Conservation (phyloP, 148 eudicot species). For the Rhododendron kiyosumense region DNA sequence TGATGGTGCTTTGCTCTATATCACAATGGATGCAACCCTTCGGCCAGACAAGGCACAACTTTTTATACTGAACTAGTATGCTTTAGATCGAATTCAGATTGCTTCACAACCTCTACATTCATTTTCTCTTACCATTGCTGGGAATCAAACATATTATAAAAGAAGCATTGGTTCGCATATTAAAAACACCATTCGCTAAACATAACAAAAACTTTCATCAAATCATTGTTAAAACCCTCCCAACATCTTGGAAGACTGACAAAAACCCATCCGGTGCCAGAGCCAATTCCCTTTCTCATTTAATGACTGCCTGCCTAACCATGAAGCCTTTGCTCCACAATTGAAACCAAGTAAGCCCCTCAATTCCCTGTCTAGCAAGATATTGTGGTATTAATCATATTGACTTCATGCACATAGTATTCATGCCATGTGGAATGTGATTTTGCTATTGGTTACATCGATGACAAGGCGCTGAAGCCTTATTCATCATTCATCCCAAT, state of each 20-base stretch:
- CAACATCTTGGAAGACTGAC: background rate
- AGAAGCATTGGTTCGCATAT: background rate
- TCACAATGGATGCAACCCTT: constrained; percentile 80
- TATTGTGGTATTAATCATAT: background rate
- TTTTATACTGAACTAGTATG: background rate
- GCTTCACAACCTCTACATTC: background rate
- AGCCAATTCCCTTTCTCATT: background rate
- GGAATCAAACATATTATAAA: background rate
- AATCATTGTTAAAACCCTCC: background rate
- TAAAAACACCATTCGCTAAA: background rate
- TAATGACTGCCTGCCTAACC: background rate
- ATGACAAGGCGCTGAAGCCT: background rate
- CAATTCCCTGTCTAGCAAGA: background rate
- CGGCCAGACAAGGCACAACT: constrained; percentile 80
- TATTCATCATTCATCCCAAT: background rate
- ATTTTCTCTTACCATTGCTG: background rate
- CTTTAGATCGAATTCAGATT: background rate
- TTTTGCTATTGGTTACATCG: background rate
- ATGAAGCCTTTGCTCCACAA: background rate
- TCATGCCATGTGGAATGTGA: background rate
- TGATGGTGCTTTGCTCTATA: constrained; percentile 65
- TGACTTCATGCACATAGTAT: background rate
- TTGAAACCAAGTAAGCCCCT: background rate
- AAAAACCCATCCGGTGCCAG: background rate
- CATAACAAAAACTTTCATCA: background rate